A percentile compares a stretch with the other conserved stretches of the same genome.
Evolutionary conservation across 768 basidiomycete genomes (phyloP).

Genomic region (Lyophyllum atratum): DNA sequence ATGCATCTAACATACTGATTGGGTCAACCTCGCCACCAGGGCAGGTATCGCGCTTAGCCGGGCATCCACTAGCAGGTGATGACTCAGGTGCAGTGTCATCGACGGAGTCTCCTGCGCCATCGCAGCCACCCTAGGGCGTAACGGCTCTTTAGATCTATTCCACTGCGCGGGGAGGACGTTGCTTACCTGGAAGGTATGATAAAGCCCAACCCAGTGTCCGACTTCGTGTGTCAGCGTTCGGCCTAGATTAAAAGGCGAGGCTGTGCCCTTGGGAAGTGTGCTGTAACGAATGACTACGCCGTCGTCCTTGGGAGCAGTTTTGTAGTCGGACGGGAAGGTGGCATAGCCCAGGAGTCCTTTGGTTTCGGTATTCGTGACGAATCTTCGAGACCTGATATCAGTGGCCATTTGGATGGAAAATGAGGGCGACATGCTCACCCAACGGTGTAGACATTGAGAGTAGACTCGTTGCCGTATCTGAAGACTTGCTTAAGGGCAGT

Average conservation of each 20-base stretch:
- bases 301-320: slow-evolving; percentile 37
- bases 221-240: slow-evolving; percentile 51
- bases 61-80: slow-evolving; percentile 38
- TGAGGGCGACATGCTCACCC: slow-evolving; percentile 21
- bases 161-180: not conserved
- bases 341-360: slow-evolving; percentile 49
- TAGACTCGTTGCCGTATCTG: slow-evolving; percentile 36
- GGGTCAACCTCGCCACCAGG: slow-evolving; percentile 37
- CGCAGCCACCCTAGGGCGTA: slow-evolving; percentile 30
- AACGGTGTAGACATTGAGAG: slow-evolving; percentile 41
- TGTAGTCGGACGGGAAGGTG: slow-evolving; percentile 47
- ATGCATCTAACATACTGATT: slow-evolving; percentile 32
- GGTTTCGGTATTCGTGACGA: slow-evolving; percentile 20
- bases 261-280: slow-evolving; percentile 41
- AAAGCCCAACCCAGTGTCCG: slow-evolving; percentile 52
- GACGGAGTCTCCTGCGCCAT: slow-evolving; percentile 38
- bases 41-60: slow-evolving; percentile 31
- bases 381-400: slow-evolving; percentile 21
- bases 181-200: slow-evolving; percentile 46
- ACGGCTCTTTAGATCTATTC: not conserved
- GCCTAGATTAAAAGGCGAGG: slow-evolving; percentile 42
- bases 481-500: slow-evolving; percentile 45
- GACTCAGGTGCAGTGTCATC: slow-evolving; percentile 45
- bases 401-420: slow-evolving; percentile 8
- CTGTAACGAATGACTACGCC: slow-evolving; percentile 44